Percentiles rank a stretch among this genome's conserved stretches.
These are phyloP conservation scores for Protomyces gravidus DNA, from an alignment of 1,139 yeast genomes.

Conservation along the genomic window DNA sequence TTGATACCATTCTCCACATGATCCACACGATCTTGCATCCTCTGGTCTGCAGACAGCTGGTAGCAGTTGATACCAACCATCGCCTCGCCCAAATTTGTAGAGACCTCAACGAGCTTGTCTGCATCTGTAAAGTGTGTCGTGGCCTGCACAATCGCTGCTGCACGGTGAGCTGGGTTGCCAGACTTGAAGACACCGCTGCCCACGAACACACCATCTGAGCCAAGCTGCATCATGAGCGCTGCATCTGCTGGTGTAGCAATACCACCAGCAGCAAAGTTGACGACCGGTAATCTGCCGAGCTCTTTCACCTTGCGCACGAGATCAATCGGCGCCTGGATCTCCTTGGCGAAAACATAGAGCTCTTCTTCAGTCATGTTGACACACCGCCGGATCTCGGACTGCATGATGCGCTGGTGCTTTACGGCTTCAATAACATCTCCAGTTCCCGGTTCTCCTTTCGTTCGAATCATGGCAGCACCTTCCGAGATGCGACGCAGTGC, in stretches of 20 bases:
- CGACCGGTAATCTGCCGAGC: slow-evolving; percentile 70
- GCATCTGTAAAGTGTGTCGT: slow-evolving; percentile 72
- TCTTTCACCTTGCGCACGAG: slow-evolving; percentile 52
- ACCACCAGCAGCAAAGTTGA: slow-evolving; percentile 87
- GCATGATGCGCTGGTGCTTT: slow-evolving; percentile 62
- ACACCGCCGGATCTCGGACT: slow-evolving; percentile 53
- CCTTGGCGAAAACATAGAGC: slow-evolving; percentile 52
- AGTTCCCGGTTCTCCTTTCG: slow-evolving; percentile 88
- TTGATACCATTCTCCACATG: slow-evolving; percentile 23
- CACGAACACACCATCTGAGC: slow-evolving; percentile 88
- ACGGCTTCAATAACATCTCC: slow-evolving; percentile 89
- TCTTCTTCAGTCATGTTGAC: slow-evolving; percentile 47
- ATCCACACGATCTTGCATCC: slow-evolving; percentile 48
- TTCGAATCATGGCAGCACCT: slow-evolving; percentile 85
- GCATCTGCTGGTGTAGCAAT: slow-evolving; percentile 89
- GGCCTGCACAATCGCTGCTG: slow-evolving; percentile 75
- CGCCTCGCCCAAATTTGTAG: slow-evolving; percentile 71
- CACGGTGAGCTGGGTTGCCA: slow-evolving; percentile 67
- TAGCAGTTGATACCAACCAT: slow-evolving; percentile 66
- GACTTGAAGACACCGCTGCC: slow-evolving; percentile 87
- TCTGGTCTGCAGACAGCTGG: slow-evolving; percentile 49
- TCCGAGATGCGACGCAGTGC: slow-evolving; percentile 75
- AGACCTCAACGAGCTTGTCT: slow-evolving; percentile 58
- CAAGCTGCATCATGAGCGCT: slow-evolving; percentile 81
- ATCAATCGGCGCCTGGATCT: slow-evolving; percentile 57